A percentile compares a stretch with the other conserved stretches of the same genome.
Conservation (phyloP, 2,329 filamentous ascomycete genomes). For the Fusarium albidum region DNA sequence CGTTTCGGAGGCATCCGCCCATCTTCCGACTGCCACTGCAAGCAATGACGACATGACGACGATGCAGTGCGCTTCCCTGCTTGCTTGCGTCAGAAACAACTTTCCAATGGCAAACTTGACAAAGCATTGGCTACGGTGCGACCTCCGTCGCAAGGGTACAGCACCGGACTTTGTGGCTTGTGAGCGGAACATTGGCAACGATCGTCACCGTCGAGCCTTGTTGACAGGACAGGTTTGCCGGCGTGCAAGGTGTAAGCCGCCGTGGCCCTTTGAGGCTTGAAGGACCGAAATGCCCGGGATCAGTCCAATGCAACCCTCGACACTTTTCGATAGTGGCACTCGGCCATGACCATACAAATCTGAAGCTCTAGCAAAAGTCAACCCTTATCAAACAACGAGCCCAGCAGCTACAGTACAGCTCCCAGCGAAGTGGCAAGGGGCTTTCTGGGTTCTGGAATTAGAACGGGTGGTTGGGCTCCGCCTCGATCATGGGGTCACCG, state of each 20-base stretch:
- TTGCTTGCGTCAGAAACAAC: conserved; percentile 18
- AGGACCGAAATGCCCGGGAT: conserved; percentile 7
- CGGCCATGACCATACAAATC: conserved; percentile 2
- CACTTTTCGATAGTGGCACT: not conserved
- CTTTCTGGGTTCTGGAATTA: conserved; percentile 6
- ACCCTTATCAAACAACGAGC: not conserved
- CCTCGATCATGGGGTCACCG: conserved; percentile 1
- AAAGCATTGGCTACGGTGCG: conserved; percentile 10
- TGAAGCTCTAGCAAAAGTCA: conserved; percentile 10
- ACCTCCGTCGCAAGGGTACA: conserved; percentile 16
- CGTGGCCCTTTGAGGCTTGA: conserved; percentile 14
- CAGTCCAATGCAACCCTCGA: conserved; percentile 3
- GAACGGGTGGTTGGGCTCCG: conserved; percentile 8
- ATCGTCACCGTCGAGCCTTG: conserved; percentile 16
- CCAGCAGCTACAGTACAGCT: conserved; percentile 7
- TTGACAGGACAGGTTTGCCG: not conserved
- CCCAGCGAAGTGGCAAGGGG: conserved; percentile 10
- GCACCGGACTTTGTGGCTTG: conserved; percentile 26
- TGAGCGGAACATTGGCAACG: conserved; percentile 9
- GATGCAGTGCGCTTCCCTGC: conserved; percentile 19
- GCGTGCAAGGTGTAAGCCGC: conserved; percentile 14
- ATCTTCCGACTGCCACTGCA: conserved; percentile 26
- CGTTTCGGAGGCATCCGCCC: conserved; percentile 24
- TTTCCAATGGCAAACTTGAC: conserved; percentile 14
- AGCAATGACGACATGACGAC: conserved; percentile 38